These are phyloP conservation scores for Piper betle DNA, from an alignment of 164 flowering plant species.

Conservation along the genomic window DNA sequence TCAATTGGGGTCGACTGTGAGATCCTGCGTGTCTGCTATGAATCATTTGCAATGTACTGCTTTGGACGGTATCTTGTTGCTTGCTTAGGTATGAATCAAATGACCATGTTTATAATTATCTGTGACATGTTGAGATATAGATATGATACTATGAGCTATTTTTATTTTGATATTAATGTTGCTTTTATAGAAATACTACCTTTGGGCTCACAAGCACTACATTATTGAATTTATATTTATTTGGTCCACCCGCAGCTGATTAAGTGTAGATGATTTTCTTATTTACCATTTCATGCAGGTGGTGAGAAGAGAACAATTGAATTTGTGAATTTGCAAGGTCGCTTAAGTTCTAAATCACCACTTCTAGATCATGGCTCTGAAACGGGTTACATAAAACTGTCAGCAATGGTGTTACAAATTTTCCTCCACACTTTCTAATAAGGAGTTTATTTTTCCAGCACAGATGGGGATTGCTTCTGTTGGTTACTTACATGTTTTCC, in stretches of 20 bases:
- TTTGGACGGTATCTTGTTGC: constrained; percentile 96
- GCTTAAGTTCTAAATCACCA: constrained; percentile 43
- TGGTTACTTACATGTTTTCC: constrained; percentile 88
- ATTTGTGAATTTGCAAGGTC: constrained; percentile 83
- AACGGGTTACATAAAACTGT: constrained; percentile 37
- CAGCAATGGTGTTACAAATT: no score
- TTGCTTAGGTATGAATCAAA: constrained; percentile 63
- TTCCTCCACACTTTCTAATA: background rate
- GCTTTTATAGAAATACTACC: background rate
- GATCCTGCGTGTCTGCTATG: constrained; percentile 94
- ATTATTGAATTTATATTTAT: background rate
- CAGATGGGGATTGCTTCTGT: constrained; percentile 97
- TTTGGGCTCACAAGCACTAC: background rate
- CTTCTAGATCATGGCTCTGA: constrained; percentile 50
- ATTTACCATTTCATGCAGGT: constrained; percentile 25
- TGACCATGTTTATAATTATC: no score
- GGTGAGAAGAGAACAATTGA: constrained; percentile 81
- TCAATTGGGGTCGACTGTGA: constrained; percentile 68
- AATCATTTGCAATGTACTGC: constrained; percentile 98
- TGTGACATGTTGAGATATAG: background rate
- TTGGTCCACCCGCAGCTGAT: background rate
- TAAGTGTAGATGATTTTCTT: background rate
- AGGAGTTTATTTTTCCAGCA: constrained; percentile 44
- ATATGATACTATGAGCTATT: background rate
- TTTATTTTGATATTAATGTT: background rate